Evolutionary conservation across 2,329 filamentous ascomycete genomes (phyloP), one percentile per base, ranked within the genome.

Genomic region (Teratosphaeriaceae sp.): DNA sequence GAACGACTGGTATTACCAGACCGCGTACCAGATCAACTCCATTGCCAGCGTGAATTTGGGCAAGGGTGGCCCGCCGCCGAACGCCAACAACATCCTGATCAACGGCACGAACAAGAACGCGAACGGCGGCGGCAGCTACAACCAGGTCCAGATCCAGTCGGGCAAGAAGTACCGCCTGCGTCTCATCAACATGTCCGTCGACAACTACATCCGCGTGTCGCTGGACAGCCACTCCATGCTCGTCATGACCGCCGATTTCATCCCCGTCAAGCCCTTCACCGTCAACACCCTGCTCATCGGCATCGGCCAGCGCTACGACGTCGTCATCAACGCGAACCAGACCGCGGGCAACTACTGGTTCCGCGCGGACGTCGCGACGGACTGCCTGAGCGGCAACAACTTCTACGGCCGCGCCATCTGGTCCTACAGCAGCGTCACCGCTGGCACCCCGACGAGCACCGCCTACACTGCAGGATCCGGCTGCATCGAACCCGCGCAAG

Each of bases 221-320:
- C 52, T 68, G 30, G 66, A 71, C 40, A 58, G 60, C 7, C 69
- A 73, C 43, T 51, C 55, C 5, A 64, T 73, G 42, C 63, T 63
- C 8, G 67, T 73, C 31, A 64, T 73, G 33, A 60, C 65, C 2
- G 57, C 63, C 2, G 69, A 72, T 40, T 65, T 71, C 31, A 61
- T 67, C 5, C 68, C 69, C 1, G 63, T 72, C 39, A 57, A 62
- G 22, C 69, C 69, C 2, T 70, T 65, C 46, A 54, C 49, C 24
- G 62, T 66, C 1, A 52, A 58, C 9, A 61, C 58, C 2, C 23
- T 71, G 1, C 52, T 68, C 19, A 49, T 72, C 5, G 65, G 55
- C 7, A 68, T 71, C 24, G 67, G 63, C 8, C 69, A 72, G 48
- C 63, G 69, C 3, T 71, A 71, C 60, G 69, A 72, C 38, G 68